phyloP scores from a whole-genome alignment of 2,329 filamentous ascomycete genomes.

The Bimuria novae-zelandiae region DNA sequence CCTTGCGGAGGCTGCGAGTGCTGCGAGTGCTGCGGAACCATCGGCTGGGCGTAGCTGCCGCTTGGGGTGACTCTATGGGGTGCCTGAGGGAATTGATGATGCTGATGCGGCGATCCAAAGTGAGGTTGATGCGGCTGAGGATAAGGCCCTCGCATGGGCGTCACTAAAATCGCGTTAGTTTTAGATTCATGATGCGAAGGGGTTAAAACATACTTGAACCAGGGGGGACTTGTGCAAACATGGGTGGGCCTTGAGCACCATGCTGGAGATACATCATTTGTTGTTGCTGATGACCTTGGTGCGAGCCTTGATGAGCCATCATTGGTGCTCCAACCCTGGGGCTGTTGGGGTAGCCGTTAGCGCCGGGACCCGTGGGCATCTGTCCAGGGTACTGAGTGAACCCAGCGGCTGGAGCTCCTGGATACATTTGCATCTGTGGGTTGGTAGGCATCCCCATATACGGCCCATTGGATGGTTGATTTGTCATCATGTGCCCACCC shows the following conservation, averaged over 20 bases:
- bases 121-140: constrained; percentile 47
- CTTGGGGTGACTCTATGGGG: constrained; percentile 47
- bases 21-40: constrained; percentile 48
- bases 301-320: constrained; percentile 94
- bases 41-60: constrained; percentile 47
- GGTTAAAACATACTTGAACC: constrained; percentile 69
- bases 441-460: constrained; percentile 72
- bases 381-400: constrained; percentile 64
- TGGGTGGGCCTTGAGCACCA: constrained; percentile 74
- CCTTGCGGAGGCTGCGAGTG: constrained; percentile 45
- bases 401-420: constrained; percentile 67
- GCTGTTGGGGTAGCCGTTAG: constrained; percentile 79
- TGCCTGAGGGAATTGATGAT: constrained; percentile 46
- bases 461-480: constrained; percentile 67
- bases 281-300: constrained; percentile 77
- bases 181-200: not conserved
- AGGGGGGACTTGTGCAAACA: constrained; percentile 71
- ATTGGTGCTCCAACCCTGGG: constrained; percentile 78
- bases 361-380: constrained; percentile 60
- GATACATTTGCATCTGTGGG: constrained; percentile 82
- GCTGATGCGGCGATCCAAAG: constrained; percentile 48
- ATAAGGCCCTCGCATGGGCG: constrained; percentile 46
- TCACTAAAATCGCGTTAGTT: constrained; percentile 36
- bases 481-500: constrained; percentile 79
- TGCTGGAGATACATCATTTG: constrained; percentile 76